Percentiles rank a stretch among this genome's conserved stretches.
Evolutionary conservation across 805 yeast genomes (phyloP).

Genomic region (Cyberlindnera americana): DNA sequence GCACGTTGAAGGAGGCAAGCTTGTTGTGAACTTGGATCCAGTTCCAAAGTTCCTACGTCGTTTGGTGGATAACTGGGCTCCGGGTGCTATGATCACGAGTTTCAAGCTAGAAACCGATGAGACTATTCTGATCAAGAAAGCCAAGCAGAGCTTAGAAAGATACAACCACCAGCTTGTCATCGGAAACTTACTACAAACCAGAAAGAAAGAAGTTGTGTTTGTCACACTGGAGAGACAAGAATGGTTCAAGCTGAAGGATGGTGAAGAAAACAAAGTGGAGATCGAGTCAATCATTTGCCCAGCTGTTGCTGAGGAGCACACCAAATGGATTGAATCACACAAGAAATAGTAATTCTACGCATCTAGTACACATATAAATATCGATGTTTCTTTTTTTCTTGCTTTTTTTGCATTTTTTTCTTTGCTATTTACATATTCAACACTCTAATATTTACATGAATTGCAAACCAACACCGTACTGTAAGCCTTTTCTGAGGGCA

Average conservation of each 20-base stretch:
- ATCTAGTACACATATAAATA: too few species aligned
- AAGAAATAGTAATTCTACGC: background rate
- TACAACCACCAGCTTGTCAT: constrained; percentile 93
- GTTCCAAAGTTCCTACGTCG: constrained; percentile 92
- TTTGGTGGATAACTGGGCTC: constrained; percentile 92
- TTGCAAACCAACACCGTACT: constrained; percentile 60
- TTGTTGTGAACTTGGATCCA: constrained; percentile 85
- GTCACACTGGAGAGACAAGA: constrained; percentile 46
- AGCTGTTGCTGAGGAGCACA: constrained; percentile 61
- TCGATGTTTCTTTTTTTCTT: background rate
- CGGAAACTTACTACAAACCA: constrained; percentile 85
- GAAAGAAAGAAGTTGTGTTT: constrained; percentile 85
- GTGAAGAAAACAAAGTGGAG: constrained; percentile 41
- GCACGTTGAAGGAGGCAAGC: constrained; percentile 54
- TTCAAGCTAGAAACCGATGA: constrained; percentile 91
- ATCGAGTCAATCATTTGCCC: constrained; percentile 85
- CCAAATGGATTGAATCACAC: constrained; percentile 48
- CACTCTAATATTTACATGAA: constrained; percentile 38
- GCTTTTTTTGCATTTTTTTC: background rate
- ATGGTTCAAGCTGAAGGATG: constrained; percentile 50
- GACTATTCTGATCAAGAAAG: constrained; percentile 65
- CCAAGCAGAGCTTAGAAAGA: constrained; percentile 72
- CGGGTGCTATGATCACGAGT: constrained; percentile 88
- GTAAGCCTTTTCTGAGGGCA: constrained; percentile 57
- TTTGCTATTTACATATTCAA: background rate